Percentiles rank a stretch among this genome's conserved stretches.
phyloP scores from a whole-genome alignment of 208 protist genomes.

The Wallacemonas rigidus region DNA sequence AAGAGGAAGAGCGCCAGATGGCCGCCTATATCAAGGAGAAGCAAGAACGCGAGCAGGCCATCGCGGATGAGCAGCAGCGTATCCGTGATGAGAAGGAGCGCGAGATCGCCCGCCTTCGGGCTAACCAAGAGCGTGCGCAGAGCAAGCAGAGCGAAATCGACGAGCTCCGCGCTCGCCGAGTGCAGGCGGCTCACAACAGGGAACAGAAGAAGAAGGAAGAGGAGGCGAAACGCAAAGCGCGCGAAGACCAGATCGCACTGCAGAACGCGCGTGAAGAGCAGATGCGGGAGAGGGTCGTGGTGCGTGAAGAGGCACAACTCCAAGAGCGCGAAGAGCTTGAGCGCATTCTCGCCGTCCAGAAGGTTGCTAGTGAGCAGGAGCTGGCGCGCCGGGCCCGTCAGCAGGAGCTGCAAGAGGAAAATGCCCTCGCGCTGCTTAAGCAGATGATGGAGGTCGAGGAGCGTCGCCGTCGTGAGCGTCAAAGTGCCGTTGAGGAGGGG shows the following conservation, averaged over 20 bases:
- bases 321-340: slow-evolving; percentile 89
- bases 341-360: slow-evolving; percentile 82
- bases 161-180: slow-evolving; percentile 88
- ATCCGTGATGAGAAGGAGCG: slow-evolving; percentile 86
- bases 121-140: slow-evolving; percentile 88
- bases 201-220: slow-evolving; percentile 84
- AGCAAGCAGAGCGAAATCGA: slow-evolving; percentile 92
- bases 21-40: slow-evolving; percentile 87
- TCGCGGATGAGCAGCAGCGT: slow-evolving; percentile 83
- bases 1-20: slow-evolving; percentile 90
- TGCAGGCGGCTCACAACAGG: slow-evolving; percentile 85
- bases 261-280: slow-evolving; percentile 74
- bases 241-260: slow-evolving; percentile 75
- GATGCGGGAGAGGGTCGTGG: slow-evolving; percentile 73
- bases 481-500: slow-evolving; percentile 92
- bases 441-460: slow-evolving; percentile 94
- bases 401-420: slow-evolving; percentile 74
- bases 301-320: slow-evolving; percentile 54
- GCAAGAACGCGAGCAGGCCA: slow-evolving; percentile 85
- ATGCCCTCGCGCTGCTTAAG: slow-evolving; percentile 79
- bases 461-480: slow-evolving; percentile 72
- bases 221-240: slow-evolving; percentile 63
- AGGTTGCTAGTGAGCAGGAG: slow-evolving; percentile 79
- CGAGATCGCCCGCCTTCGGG: slow-evolving; percentile 88
- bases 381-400: slow-evolving; percentile 52